Evolutionary conservation across 2,329 filamentous ascomycete species (phyloP).

Genomic region (Diplodia mutila): DNA sequence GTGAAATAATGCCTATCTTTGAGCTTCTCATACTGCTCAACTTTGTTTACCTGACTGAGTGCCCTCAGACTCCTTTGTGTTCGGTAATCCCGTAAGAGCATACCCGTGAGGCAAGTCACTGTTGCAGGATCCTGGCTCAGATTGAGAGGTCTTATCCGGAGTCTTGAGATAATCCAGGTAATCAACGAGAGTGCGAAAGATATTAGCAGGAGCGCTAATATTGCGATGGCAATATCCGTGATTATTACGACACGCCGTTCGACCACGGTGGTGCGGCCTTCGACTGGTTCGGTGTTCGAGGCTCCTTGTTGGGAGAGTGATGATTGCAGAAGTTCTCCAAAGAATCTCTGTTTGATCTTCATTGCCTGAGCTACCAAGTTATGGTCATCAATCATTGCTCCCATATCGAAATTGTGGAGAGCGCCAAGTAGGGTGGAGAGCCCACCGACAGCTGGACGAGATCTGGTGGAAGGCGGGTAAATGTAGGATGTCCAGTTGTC

Average conservation of each 20-base stretch:
- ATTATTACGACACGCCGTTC: neutral
- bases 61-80: neutral
- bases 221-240: neutral
- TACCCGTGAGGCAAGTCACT: neutral
- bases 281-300: neutral
- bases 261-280: neutral
- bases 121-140: neutral
- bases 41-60: neutral
- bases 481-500: neutral
- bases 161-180: neutral
- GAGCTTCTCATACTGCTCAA: neutral
- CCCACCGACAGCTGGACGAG: neutral
- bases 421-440: neutral
- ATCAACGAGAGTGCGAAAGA: neutral
- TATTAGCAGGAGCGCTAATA: neutral
- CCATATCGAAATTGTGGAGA: neutral
- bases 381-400: neutral
- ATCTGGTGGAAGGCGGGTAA: neutral
- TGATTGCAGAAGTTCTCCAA: conserved; percentile 29
- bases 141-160: neutral
- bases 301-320: conserved; percentile 21
- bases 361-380: conserved; percentile 11
- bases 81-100: neutral
- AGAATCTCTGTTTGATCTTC: conserved; percentile 31
- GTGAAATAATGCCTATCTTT: neutral